Evolutionary conservation across 352 stramenopile species (phyloP), one percentile per base, ranked within the genome.

Genomic region (Globisporangium nodosum): DNA sequence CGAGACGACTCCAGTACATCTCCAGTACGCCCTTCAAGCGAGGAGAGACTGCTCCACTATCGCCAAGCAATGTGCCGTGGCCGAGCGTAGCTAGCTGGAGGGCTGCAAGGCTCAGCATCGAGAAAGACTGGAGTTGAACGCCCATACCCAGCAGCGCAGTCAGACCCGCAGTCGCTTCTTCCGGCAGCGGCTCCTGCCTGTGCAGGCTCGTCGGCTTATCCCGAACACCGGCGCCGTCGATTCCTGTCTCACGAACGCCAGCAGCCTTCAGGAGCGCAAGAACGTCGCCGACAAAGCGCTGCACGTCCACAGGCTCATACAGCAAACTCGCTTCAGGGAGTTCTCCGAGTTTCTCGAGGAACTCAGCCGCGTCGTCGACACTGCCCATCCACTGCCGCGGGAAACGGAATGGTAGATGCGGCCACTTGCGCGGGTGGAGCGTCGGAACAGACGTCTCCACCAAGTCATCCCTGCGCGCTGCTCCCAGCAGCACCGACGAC

Each of bases 101-200:
- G n/a, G 72, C 73, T 1, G 64, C 60, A 27, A 71, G 70, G 30
- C 70, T 73, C 35, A 85, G 49, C 33, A 89, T 57, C 27, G 77
- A 83, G 59, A 87, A 83, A 12, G 81, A 90, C 56, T 90, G 81
- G 30, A 90, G 56, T 6, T 87, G 74, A 8, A 88, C 59, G 13
- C 73, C 77, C 52, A 90, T 66, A 0, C 63, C 71, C 18, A 92
- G 47, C 24, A 88, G 58, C 7, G 76, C 73, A 16, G 69, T 13
- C 18, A 86, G 42, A 4, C 63, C 66, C n/a, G 63, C 68, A 31
- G 83, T 47, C 15, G 64, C 58, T 42, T 52, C 55, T 30, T 74
- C 65, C 9, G 70, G 67, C 4, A 74, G 37, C 45, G 21, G 11
- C 35, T 47, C 18, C 12, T 50, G 56, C 35, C 30, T 27, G 24